These are phyloP conservation scores for Aspergillus sp. DNA, from an alignment of 2,329 filamentous ascomycete genomes.

Conservation along the genomic window DNA sequence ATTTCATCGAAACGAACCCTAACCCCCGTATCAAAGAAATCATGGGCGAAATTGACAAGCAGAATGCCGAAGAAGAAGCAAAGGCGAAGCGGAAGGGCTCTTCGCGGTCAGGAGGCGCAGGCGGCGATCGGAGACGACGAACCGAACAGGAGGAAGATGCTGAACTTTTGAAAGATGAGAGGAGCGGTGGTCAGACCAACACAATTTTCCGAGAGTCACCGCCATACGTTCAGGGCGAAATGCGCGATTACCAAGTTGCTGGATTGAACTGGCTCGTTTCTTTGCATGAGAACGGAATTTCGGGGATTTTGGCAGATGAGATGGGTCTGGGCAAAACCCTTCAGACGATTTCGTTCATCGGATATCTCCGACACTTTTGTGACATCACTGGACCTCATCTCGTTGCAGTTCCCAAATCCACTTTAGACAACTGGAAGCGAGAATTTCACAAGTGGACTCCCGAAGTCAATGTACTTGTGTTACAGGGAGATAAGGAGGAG, in stretches of 20 bases:
- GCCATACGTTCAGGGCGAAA: conserved; percentile 78
- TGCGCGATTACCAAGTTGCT: conserved; percentile 96
- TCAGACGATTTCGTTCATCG: conserved; percentile 95
- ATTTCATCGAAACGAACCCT: conserved; percentile 97
- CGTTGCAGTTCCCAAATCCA: conserved; percentile 92
- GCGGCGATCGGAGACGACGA: conserved; percentile 73
- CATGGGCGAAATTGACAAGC: conserved; percentile 90
- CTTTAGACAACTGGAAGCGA: conserved; percentile 96
- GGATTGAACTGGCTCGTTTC: conserved; percentile 98
- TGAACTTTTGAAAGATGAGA: conserved; percentile 82
- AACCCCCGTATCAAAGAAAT: conserved; percentile 93
- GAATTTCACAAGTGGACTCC: conserved; percentile 95
- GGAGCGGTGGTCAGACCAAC: conserved; percentile 78
- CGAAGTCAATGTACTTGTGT: conserved; percentile 87
- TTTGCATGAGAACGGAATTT: conserved; percentile 97
- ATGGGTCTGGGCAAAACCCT: conserved; percentile 98
- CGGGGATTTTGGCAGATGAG: conserved; percentile 94
- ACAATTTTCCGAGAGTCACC: conserved; percentile 94
- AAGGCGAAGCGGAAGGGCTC: conserved; percentile 74
- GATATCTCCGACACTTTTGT: conserved; percentile 88
- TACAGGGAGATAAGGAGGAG: conserved; percentile 95
- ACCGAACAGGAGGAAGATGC: conserved; percentile 98
- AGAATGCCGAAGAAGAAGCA: conserved; percentile 70
- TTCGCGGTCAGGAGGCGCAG: conserved; percentile 80
- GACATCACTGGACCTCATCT: conserved; percentile 89